Conservation (phyloP, 805 yeast genomes). For the Alloascoidea africana region DNA sequence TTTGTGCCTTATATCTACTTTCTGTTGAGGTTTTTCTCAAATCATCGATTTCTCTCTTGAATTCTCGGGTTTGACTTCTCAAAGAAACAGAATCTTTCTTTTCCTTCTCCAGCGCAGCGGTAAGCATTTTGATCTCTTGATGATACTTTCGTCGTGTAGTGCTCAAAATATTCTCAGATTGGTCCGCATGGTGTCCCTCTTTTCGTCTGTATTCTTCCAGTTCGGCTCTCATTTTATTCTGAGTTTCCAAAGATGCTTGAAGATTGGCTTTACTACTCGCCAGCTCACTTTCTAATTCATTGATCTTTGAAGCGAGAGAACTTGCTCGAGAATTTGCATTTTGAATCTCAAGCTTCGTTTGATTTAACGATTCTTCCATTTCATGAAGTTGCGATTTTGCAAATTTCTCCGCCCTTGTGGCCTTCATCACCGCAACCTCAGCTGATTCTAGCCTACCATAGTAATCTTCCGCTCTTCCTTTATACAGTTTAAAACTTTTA, state of each 20-base stretch:
- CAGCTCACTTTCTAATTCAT: slow-evolving; percentile 36
- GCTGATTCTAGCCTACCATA: slow-evolving; percentile 61
- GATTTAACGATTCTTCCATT: slow-evolving; percentile 27
- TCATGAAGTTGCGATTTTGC: slow-evolving; percentile 39
- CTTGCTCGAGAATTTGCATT: slow-evolving; percentile 36
- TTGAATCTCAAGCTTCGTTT: slow-evolving; percentile 34
- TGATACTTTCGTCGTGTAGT: slow-evolving; percentile 13
- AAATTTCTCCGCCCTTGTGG: slow-evolving; percentile 44
- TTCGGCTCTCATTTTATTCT: too few species aligned
- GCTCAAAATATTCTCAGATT: slow-evolving; percentile 35
- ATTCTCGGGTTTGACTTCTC: background rate
- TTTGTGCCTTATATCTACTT: background rate
- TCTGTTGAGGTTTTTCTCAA: background rate
- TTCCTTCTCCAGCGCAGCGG: too few species aligned
- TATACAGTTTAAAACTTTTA: slow-evolving; percentile 44
- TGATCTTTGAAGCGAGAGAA: slow-evolving; percentile 32
- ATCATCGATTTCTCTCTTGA: background rate
- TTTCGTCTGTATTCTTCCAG: slow-evolving; percentile 38
- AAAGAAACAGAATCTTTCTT: too few species aligned
- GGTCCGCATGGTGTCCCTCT: slow-evolving; percentile 54
- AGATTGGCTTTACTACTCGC: slow-evolving; percentile 44
- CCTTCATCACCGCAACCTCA: slow-evolving; percentile 52
- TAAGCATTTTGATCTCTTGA: too few species aligned
- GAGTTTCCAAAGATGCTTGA: slow-evolving; percentile 31
- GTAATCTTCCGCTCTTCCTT: slow-evolving; percentile 59